Conservation (phyloP, 2,329 filamentous ascomycete genomes). For the Colletotrichum liriopes region DNA sequence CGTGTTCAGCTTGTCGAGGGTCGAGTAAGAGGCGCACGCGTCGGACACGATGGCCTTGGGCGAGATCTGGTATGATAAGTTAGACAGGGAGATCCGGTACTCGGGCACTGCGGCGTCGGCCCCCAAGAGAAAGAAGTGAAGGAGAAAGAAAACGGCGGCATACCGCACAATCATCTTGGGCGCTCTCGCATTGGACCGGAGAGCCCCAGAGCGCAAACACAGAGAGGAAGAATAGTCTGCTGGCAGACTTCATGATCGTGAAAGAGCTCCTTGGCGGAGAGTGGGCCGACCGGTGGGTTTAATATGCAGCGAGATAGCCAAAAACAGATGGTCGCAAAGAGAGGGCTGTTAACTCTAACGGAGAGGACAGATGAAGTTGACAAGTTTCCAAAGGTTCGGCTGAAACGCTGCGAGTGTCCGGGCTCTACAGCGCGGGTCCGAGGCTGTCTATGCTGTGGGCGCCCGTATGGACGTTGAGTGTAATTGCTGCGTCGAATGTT, state of each 20-base stretch:
- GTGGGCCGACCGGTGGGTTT: conserved; percentile 5
- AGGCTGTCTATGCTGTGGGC: conserved; percentile 16
- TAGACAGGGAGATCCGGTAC: conserved; percentile 54
- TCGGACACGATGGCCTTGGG: conserved; percentile 92
- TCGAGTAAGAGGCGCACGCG: conserved; percentile 93
- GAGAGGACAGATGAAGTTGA: conserved; percentile 16
- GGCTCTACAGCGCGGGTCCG: conserved; percentile 18
- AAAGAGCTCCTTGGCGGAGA: not conserved
- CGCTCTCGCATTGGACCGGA: conserved; percentile 61
- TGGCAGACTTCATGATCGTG: conserved; percentile 65
- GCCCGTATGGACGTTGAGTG: conserved; percentile 6
- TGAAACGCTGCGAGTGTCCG: conserved; percentile 38
- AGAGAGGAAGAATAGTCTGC: conserved; percentile 69
- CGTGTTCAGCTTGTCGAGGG: conserved; percentile 87
- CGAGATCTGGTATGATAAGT: conserved; percentile 77
- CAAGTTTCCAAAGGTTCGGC: conserved; percentile 37
- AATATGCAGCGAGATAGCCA: conserved; percentile 14
- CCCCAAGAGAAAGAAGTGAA: conserved; percentile 41
- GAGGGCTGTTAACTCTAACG: conserved; percentile 8
- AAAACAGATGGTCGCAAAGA: conserved; percentile 15
- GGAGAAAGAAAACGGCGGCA: conserved; percentile 51
- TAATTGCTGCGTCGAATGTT: conserved; percentile 19
- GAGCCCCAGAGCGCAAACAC: conserved; percentile 70
- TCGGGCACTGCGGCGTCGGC: conserved; percentile 41
- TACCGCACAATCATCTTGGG: conserved; percentile 69